phyloP scores from a whole-genome alignment of 2,329 filamentous ascomycete species.

The Cucurbitaria berberidis region DNA sequence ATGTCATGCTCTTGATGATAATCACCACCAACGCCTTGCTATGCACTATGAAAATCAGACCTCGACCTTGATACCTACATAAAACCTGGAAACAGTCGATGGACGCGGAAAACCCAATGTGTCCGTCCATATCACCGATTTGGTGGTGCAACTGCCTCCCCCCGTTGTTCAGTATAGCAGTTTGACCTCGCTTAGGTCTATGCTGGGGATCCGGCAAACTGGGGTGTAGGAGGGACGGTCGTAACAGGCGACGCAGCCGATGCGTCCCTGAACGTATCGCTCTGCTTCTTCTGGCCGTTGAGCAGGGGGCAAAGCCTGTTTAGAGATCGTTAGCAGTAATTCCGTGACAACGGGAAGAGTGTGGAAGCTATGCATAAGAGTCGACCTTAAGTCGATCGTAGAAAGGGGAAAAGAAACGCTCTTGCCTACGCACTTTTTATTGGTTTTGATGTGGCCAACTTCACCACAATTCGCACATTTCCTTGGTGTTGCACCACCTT shows the following conservation, averaged over 20 bases:
- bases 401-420: not conserved
- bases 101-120: not conserved
- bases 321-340: conserved; percentile 22
- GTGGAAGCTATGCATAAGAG: not conserved
- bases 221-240: conserved; percentile 16
- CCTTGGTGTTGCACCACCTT: conserved; percentile 65
- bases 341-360: conserved; percentile 1
- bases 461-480: conserved; percentile 98
- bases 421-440: conserved; percentile 75
- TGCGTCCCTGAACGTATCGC: conserved; percentile 47
- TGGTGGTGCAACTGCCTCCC: not conserved
- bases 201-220: conserved; percentile 18
- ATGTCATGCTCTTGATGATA: not conserved
- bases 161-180: not conserved
- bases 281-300: conserved; percentile 48
- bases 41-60: conserved; percentile 5
- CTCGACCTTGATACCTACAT: not conserved
- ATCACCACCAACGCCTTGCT: conserved; percentile 13
- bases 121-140: not conserved
- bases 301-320: conserved; percentile 47
- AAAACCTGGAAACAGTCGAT: not conserved
- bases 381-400: not conserved
- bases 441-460: conserved; percentile 97
- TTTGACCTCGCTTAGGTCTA: not conserved
- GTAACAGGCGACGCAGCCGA: conserved; percentile 35